Base-by-base conservation (phyloP, 2,329 filamentous ascomycete species). In the Paraphoma sp. region DNA sequence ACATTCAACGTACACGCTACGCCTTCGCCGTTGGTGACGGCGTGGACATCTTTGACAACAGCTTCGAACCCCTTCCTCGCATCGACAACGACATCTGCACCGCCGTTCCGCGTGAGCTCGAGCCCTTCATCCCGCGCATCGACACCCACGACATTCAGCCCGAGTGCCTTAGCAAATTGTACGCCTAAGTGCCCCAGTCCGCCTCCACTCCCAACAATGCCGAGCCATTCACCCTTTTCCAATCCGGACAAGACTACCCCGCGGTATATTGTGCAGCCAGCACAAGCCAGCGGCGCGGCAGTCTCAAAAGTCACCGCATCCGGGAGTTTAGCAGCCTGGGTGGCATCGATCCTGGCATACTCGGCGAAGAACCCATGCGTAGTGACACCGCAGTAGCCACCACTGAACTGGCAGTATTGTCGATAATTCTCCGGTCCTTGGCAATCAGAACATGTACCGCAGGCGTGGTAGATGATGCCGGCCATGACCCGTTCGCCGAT, bases 121-220 rank as follows among this genome's bases (percentile, higher is more conserved):
- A 87, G 68, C 0, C 80, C 62, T 81, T 95, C 92, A 3, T 87
- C 85, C 48, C 92, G 91, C 50, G 85, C 86, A 71, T 97, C 93
- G 66, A 97, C 92, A 64, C 89, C 92, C 69, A 97, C 87, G 62
- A 87, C 82, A 60, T 87, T 84, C 48, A 96, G 79, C 51, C 93
- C 92, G 89, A 96, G 93, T 45, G 92, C 92, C 77, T 89, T 90
- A 47, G 91, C 92, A 78, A 95, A 96, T 79, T 96, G 92, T 62
- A 90, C 82, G 12, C 91, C 91, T 62, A 94, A 80, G 55, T 84
- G 87, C 18, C 91, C 91, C 53, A 96, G 83, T 59, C 91, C 90
- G 74, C 92, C 91, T 57, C 91, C 91, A 18, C 90, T 91, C 67
- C 92, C 92, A 53, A 93, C 90, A 62, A 96, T 88, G 60, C 90